Conservation (phyloP, 306 rosid species). For the Rosa multiflora region DNA sequence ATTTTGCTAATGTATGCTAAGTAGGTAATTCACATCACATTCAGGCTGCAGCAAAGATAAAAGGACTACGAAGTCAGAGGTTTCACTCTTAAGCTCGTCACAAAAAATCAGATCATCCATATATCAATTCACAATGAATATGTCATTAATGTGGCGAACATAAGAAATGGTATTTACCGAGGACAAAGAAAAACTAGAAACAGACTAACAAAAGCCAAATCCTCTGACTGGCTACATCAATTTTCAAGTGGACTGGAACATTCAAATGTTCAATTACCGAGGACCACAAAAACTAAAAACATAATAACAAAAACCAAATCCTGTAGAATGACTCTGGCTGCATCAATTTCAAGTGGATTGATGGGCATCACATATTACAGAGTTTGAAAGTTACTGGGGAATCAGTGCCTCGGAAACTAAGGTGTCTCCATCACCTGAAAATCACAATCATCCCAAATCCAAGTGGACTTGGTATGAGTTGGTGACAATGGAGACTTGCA, state of each 20-base stretch:
- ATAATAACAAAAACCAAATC: neutral
- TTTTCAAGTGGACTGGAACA: no score
- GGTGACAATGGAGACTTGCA: slow-evolving; percentile 1
- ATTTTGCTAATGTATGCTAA: neutral
- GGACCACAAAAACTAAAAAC: neutral
- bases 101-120: no score
- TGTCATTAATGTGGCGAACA: no score
- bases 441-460: slow-evolving; percentile 9
- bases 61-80: no score
- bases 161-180: neutral
- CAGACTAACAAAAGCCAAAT: no score
- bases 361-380: neutral
- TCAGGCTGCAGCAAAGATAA: no score
- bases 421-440: neutral
- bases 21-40: neutral
- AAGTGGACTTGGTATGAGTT: neutral
- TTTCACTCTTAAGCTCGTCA: no score
- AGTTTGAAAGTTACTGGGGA: neutral
- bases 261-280: no score
- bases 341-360: neutral
- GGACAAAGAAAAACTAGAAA: neutral
- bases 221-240: no score
- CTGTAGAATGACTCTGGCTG: no score
- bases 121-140: no score
- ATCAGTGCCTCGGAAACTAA: neutral